Base-by-base conservation (phyloP, 2,329 filamentous ascomycete species). In the Aspergillus puulaauensis region DNA sequence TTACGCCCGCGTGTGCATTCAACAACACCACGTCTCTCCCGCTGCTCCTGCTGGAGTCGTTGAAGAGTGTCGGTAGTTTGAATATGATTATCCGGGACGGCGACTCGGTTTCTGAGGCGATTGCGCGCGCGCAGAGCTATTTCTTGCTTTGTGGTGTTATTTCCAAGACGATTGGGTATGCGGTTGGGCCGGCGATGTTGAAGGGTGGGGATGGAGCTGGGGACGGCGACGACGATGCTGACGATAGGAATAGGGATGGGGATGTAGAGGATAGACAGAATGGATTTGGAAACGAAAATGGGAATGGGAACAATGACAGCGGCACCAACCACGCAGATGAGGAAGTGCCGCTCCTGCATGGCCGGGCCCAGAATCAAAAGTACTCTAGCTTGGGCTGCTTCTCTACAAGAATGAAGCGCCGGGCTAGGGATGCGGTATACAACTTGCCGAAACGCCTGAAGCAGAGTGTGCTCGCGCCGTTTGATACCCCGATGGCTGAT, bases 101-200 rank as follows among this genome's bases (percentile, higher is more conserved):
- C 69, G 75, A 82, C 62, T 69, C 76, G 2, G 70, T 74, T 2
- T 64, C 71, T 2, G 74, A 75, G 3, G 83, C 83, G 0, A 75
- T 88, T 12, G 79, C 83, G 53, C 77, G 86, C 9, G 85, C 85
- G 6, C 84, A 87, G 66, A 83, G 83, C 14, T 89, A 87, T 69
- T 88, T 89, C 65, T 73, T 89, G 3, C 81, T 89, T 58, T 88
- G 86, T 61, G 81, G 86, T 3, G 87, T 87, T 54, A 77, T 89
- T 9, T 82, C 80, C 43, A 87, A 86, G 65, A 84, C 81, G 52
- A 71, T 89, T 58, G 88, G 86, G 0, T 89, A 89, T 68, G 83
- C 83, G 0, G 73, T 89, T 3, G 86, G 86, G 0, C 86, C 86
- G 1, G 75, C 80, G 12, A 73, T 89, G 40, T 78, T 89, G 47